Evolutionary conservation across 352 stramenopile species (phyloP), one percentile per base, ranked within the genome.

Genomic region (Globisporangium radiosum): DNA sequence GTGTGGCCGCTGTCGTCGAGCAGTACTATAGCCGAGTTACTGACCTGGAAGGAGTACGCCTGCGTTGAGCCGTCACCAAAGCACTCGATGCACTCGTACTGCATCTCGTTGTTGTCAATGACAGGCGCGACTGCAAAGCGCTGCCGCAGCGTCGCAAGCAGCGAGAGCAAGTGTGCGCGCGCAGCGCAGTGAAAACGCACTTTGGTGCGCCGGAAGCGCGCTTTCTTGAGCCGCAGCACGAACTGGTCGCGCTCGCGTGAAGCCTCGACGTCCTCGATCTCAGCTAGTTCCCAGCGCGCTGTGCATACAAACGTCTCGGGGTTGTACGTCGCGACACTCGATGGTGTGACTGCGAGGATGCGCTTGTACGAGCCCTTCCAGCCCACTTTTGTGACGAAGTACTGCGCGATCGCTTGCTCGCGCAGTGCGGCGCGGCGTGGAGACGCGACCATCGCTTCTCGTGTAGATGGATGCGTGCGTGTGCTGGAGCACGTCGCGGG

Each of bases 221-320:
- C 72, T 52, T 82, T 83, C 52, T 88, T 76, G 14, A 90, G 66
- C n/a, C 72, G 55, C 5, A 90, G 36, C 2, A 88, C 55, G 42
- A 90, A 88, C 60, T 79, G 75, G 56, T 86, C 70, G 0, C 63
- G 64, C 47, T 72, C 70, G 3, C 47, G 39, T 4, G 59, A 63
- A 33, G 81, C 49, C 55, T 88, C 75, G 10, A 87, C 68, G 47
- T 69, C 68, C 19, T 73, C 74, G 57, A 91, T 86, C 48, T 87
- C 74, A 10, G 59, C 67, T 53, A 88, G 74, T 14, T 84, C 72
- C 81, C 81, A 91, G 40, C 85, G 73, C 55, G 84, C 77, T 36
- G 81, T 88, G 72, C 81, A 89, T 52, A 72, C 62, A 56, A 84
- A 88, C 50, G 77, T 82, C 53, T 89, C 77, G 0, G 72, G 72